Base-by-base conservation (phyloP, 2,329 filamentous ascomycete genomes). In the Thielaviopsis musarum region DNA sequence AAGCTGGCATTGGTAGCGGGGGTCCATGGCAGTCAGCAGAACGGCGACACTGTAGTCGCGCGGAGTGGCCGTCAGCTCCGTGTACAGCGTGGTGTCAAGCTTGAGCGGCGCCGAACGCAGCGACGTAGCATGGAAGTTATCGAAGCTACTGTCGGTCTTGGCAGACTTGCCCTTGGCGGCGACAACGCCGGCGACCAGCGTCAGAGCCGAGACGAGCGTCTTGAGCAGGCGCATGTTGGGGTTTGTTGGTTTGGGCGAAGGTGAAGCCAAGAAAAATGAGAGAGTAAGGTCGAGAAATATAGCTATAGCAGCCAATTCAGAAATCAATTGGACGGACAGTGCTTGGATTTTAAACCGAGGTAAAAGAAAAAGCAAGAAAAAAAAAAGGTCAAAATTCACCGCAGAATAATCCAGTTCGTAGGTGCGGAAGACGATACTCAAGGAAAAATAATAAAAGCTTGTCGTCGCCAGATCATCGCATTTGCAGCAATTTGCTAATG, bases 41-140 rank as follows among this genome's bases (percentile, higher is more conserved):
- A 98, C 80, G 2, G 84, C 85, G 28, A 87, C 79, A 48, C 83
- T 83, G 71, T 96, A 95, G 72, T 98, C 87, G 65, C 93, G 83
- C 13, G 91, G 89, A 1, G 80, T 73, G 17, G 81, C 74, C 2
- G 88, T 95, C 65, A 97, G 74, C 64, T 87, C 80, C 65, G 80
- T 78, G 76, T 93, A 98, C 54, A 78, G 75, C 24, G 74, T 72
- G 70, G 95, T 90, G 70, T 84, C 79, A 65, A 98, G 82, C 74
- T 88, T 88, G 68, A 95, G 67, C 5, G 90, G 85, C 26, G 79
- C 72, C 52, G 77, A 75, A n/a, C 49, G n/a, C 61, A 84, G 77
- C 61, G 85, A 76, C 70, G 90, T 83, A 64, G 80, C 69, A 69
- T 85, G 82, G 73, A 83, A 91, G 61, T 81, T 77, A 63, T 79